These are phyloP conservation scores for Linnemannia zychae DNA, from an alignment of 192 early-diverging fungal species.

Conservation along the genomic window DNA sequence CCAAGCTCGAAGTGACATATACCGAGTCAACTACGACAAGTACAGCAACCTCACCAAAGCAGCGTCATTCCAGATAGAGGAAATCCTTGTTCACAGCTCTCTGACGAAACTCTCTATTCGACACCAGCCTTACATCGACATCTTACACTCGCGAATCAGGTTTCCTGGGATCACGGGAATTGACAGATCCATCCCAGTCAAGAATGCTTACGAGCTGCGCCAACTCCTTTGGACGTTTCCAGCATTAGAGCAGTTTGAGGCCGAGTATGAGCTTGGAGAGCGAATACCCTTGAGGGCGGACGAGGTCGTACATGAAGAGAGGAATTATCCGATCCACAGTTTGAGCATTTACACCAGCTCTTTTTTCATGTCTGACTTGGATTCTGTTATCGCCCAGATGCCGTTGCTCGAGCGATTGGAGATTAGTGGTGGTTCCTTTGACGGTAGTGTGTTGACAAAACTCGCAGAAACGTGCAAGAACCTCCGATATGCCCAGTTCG, in stretches of 20 bases:
- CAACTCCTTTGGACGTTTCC: background rate
- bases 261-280: background rate
- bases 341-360: background rate
- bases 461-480: background rate
- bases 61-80: background rate
- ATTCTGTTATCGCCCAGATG: background rate
- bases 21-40: background rate
- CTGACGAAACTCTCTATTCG: background rate
- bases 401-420: background rate
- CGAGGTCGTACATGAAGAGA: background rate
- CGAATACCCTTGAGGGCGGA: background rate
- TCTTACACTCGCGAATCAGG: background rate
- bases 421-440: background rate
- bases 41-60: background rate
- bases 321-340: background rate
- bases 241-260: background rate
- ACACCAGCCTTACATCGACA: background rate
- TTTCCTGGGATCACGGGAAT: background rate
- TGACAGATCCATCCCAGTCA: background rate
- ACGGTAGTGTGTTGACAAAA: background rate
- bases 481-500: background rate
- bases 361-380: background rate
- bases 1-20: background rate
- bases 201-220: background rate
- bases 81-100: background rate